These are phyloP conservation scores for Zalaria obscura DNA, from an alignment of 2,329 filamentous ascomycete genomes.

Conservation along the genomic window DNA sequence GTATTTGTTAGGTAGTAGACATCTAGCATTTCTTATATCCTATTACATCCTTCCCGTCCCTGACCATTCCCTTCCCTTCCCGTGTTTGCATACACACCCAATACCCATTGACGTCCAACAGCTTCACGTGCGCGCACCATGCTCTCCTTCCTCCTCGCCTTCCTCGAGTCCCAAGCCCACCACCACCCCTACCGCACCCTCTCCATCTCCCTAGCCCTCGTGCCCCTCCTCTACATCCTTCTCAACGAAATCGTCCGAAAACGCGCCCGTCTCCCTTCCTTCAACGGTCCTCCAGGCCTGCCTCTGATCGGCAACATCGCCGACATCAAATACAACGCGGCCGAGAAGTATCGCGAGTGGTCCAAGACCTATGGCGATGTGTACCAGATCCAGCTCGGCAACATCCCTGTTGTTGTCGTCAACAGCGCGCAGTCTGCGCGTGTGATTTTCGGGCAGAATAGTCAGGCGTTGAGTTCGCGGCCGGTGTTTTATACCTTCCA, in stretches of 20 bases:
- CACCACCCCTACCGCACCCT: conserved; percentile 5
- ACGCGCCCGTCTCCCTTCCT: conserved; percentile 21
- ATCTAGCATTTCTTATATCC: too few relatives aligned
- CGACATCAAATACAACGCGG: conserved; percentile 26
- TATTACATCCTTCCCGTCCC: too few relatives aligned
- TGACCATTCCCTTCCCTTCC: too few relatives aligned
- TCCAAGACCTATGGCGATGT: conserved; percentile 25
- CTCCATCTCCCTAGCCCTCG: conserved; percentile 10
- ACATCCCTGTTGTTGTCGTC: conserved; percentile 29
- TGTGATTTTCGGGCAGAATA: conserved; percentile 27
- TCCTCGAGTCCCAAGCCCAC: conserved; percentile 2
- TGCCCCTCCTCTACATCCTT: conserved; percentile 20
- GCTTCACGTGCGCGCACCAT: background rate
- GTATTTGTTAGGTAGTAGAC: too few relatives aligned
- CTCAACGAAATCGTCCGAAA: conserved; percentile 22
- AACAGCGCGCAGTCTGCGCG: conserved; percentile 26
- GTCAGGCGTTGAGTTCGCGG: conserved; percentile 25
- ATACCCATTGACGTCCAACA: too few relatives aligned
- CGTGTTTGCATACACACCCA: too few relatives aligned
- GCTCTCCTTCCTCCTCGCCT: conserved; percentile 6
- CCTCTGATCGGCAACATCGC: conserved; percentile 28
- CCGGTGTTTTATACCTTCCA: conserved; percentile 33
- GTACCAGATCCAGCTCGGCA: conserved; percentile 32
- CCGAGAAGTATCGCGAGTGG: conserved; percentile 30
- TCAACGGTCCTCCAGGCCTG: conserved; percentile 23